These are phyloP conservation scores for Auriculariales sp. DNA, from an alignment of 768 basidiomycete genomes.

Conservation along the genomic window DNA sequence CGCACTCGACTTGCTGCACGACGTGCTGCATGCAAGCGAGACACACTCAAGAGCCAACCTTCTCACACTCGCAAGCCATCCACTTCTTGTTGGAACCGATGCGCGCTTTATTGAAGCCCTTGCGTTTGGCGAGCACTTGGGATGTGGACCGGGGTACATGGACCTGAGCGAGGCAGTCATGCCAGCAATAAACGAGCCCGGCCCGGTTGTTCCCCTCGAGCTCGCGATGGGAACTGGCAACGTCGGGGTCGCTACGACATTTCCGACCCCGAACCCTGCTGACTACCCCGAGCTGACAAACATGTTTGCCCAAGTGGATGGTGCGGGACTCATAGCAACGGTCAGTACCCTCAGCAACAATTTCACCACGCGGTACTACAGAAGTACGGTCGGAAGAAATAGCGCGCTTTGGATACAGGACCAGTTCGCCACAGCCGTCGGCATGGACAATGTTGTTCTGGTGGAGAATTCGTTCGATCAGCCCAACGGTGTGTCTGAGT, in stretches of 20 bases:
- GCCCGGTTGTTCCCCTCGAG: neutral
- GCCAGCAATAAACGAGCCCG: neutral
- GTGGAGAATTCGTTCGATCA: conserved; percentile 5
- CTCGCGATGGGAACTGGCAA: neutral
- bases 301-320: neutral
- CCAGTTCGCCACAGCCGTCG: neutral
- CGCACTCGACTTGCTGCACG: neutral
- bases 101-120: neutral
- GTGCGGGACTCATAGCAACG: neutral
- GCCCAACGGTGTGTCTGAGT: neutral
- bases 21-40: neutral
- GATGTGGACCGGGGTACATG: neutral
- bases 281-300: neutral
- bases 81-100: neutral
- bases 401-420: conserved; percentile 1
- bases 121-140: neutral
- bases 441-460: neutral
- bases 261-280: neutral
- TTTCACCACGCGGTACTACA: neutral
- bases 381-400: no score
- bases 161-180: neutral
- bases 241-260: neutral
- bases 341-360: neutral
- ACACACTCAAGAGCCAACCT: no score
- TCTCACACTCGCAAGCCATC: neutral